Conservation (phyloP, 805 yeast genomes). For the Teunomyces aglyptinius region DNA sequence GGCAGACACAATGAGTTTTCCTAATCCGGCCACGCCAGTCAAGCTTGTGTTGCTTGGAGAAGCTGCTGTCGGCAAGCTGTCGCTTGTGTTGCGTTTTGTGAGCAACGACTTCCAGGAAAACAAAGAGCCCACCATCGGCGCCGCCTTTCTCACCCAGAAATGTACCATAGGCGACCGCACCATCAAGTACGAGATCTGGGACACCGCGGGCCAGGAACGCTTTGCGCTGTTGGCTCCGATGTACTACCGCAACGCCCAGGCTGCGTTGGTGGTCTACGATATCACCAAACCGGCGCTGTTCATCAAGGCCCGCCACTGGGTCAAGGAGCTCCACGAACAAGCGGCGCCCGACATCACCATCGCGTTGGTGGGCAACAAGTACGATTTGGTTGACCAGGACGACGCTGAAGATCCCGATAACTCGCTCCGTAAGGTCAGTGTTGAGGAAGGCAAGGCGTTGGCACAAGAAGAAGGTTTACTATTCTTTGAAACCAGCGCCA, state of each 20-base stretch:
- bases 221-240: constrained; percentile 95
- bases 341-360: constrained; percentile 89
- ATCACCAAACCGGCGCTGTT: constrained; percentile 93
- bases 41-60: constrained; percentile 92
- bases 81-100: constrained; percentile 87
- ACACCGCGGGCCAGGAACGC: constrained; percentile 97
- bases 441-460: constrained; percentile 80
- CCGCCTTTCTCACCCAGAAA: constrained; percentile 93
- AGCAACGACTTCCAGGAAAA: constrained; percentile 95
- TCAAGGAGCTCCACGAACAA: constrained; percentile 90
- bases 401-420: constrained; percentile 46
- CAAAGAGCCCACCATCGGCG: constrained; percentile 97
- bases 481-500: constrained; percentile 94
- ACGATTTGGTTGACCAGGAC: constrained; percentile 66
- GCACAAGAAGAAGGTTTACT: constrained; percentile 90
- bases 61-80: constrained; percentile 97
- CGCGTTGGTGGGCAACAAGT: constrained; percentile 92
- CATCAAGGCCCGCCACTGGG: constrained; percentile 96
- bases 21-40: constrained; percentile 61
- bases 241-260: constrained; percentile 97
- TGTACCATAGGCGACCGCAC: constrained; percentile 83
- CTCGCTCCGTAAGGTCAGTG: constrained; percentile 69
- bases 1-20: constrained; percentile 20
- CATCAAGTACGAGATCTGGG: constrained; percentile 93
- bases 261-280: constrained; percentile 94